Evolutionary conservation across 2,329 filamentous ascomycete genomes (phyloP).

Genomic region (Aspergillus sojae): DNA sequence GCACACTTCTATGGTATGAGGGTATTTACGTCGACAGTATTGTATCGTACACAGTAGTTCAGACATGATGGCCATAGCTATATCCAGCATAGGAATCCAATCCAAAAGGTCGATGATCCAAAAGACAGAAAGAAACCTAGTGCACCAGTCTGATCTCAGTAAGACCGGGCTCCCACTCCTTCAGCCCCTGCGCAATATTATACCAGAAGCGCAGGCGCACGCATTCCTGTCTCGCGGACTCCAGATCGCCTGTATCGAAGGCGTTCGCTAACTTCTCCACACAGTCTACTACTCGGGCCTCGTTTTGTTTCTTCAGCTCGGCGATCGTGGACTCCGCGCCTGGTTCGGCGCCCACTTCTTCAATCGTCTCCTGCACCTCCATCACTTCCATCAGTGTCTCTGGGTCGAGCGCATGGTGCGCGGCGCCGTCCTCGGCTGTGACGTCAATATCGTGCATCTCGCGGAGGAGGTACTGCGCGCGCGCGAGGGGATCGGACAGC

Average conservation of each 20-base stretch:
- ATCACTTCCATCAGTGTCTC: conserved; percentile 83
- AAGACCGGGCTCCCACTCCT: conserved; percentile 82
- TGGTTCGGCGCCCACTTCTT: conserved; percentile 58
- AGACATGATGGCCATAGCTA: neutral
- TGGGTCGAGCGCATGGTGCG: conserved; percentile 67
- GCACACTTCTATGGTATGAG: neutral
- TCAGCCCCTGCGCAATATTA: conserved; percentile 78
- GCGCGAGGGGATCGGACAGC: conserved; percentile 72
- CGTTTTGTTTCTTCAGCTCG: conserved; percentile 69
- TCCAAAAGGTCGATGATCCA: neutral
- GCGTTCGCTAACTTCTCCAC: conserved; percentile 64
- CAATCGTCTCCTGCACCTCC: conserved; percentile 75
- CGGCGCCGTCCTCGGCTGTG: conserved; percentile 70
- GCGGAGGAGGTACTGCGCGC: conserved; percentile 84
- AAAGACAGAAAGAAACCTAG: conserved; percentile 29
- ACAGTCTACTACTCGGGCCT: conserved; percentile 64
- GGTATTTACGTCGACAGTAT: neutral
- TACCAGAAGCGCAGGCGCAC: conserved; percentile 86
- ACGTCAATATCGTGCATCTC: conserved; percentile 72
- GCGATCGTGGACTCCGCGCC: conserved; percentile 62
- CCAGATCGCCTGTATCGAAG: conserved; percentile 68
- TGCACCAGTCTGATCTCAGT: conserved; percentile 57
- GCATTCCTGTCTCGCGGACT: conserved; percentile 69
- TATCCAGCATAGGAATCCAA: neutral
- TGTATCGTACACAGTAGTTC: neutral